A percentile compares a stretch with the other conserved stretches of the same genome.
These are phyloP conservation scores for Crataegus laevigata DNA, from an alignment of 306 rosid genomes.

Conservation along the genomic window DNA sequence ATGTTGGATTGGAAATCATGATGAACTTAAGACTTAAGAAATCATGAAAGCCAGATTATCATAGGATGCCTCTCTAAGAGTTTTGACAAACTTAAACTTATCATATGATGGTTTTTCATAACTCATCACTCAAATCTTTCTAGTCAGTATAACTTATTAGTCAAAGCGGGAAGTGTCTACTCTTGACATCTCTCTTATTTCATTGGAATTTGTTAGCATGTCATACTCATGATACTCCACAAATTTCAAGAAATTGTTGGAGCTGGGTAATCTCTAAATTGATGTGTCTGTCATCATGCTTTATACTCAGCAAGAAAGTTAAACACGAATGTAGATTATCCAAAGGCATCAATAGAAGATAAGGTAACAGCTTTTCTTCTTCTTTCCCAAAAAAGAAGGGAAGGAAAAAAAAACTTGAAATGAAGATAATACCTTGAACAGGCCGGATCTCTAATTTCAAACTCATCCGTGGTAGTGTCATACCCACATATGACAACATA, in stretches of 20 bases:
- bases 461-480: conserved; percentile 75
- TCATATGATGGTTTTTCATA: neutral
- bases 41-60: neutral
- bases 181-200: neutral
- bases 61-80: neutral
- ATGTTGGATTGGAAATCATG: neutral
- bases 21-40: neutral
- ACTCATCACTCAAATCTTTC: neutral
- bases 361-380: neutral
- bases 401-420: neutral
- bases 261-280: neutral
- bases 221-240: neutral
- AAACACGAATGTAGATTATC: neutral
- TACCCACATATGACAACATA: conserved; percentile 89
- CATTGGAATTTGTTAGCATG: neutral
- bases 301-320: neutral
- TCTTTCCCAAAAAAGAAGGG: neutral
- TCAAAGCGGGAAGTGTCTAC: neutral
- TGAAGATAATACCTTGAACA: conserved; percentile 49
- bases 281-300: neutral
- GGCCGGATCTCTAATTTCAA: conserved; percentile 98
- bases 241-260: neutral
- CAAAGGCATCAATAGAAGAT: neutral
- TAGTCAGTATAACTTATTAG: neutral
- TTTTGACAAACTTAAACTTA: neutral